Percentiles rank a stretch among this genome's conserved stretches.
Conservation (phyloP, 2,329 filamentous ascomycete species). For the Didymella keratinophila region DNA sequence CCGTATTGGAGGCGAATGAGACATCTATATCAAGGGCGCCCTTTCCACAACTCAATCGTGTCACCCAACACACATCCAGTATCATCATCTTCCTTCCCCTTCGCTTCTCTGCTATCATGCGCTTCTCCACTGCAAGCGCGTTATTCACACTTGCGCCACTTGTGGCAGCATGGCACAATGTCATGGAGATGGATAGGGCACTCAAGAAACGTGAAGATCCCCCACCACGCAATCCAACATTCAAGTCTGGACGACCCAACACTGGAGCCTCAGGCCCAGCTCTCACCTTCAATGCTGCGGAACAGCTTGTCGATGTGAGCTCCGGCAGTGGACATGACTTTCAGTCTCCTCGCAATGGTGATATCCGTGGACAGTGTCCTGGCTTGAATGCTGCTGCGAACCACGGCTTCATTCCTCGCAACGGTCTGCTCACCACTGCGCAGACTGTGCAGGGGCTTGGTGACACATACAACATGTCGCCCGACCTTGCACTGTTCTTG, state of each 20-base stretch:
- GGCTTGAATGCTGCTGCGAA: constrained; percentile 45
- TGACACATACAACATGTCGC: constrained; percentile 26
- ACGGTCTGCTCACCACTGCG: constrained; percentile 32
- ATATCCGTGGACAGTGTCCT: constrained; percentile 41
- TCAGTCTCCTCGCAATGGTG: constrained; percentile 13
- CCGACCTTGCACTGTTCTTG: constrained; percentile 24
- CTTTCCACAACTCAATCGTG: neutral
- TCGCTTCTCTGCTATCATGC: constrained; percentile 3
- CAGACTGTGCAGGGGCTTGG: constrained; percentile 26
- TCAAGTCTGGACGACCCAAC: constrained; percentile 22
- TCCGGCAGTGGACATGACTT: constrained; percentile 22
- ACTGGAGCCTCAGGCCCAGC: constrained; percentile 18
- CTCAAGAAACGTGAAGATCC: constrained; percentile 24
- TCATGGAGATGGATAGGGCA: constrained; percentile 25
- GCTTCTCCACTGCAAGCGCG: constrained; percentile 2
- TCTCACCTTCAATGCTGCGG: constrained; percentile 13
- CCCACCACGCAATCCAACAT: constrained; percentile 16
- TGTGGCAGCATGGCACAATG: constrained; percentile 22
- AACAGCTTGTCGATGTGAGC: constrained; percentile 22
- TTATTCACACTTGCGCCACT: constrained; percentile 18
- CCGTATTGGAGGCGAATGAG: neutral
- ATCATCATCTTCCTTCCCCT: neutral
- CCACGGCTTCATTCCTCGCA: constrained; percentile 43
- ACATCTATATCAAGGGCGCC: constrained; percentile 3
- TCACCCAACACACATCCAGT: neutral